phyloP scores from a whole-genome alignment of 306 rosid species.

The Biancaea sappan region DNA sequence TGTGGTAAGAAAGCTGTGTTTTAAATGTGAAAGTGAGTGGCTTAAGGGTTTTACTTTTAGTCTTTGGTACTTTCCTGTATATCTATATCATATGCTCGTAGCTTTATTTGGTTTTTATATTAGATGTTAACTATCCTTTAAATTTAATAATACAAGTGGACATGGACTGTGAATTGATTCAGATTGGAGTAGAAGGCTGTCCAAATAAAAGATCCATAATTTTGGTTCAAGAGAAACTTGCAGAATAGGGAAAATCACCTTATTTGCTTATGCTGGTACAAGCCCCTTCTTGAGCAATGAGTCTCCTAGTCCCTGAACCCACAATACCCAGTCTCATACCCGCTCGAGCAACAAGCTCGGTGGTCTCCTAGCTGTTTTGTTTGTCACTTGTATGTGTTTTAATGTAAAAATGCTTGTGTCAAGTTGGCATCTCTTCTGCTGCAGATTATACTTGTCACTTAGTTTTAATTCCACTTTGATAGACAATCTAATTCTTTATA shows the following conservation, averaged over 20 bases:
- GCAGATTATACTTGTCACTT: neutral
- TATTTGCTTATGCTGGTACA: neutral
- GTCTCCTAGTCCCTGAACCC: too few species aligned
- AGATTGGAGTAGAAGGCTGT: neutral
- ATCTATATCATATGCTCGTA: neutral
- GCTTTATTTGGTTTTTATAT: slow-evolving; percentile 11
- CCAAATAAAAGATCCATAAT: neutral
- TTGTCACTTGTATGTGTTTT: slow-evolving; percentile 8
- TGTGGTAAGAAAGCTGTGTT: slow-evolving; percentile 61
- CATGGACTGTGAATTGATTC: neutral
- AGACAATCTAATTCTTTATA: slow-evolving; percentile 10
- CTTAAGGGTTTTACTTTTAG: slow-evolving; percentile 15
- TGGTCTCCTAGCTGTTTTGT: neutral
- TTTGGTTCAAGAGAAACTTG: slow-evolving; percentile 10
- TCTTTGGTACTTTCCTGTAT: neutral
- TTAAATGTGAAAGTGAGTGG: slow-evolving; percentile 15
- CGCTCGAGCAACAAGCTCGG: too few species aligned
- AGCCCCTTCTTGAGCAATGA: too few species aligned
- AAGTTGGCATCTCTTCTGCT: neutral
- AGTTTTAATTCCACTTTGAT: slow-evolving; percentile 12
- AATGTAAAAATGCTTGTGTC: slow-evolving; percentile 1
- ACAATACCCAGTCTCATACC: too few species aligned
- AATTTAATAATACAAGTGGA: neutral
- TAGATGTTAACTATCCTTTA: neutral
- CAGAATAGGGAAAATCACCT: slow-evolving; percentile 2